Base-by-base conservation (phyloP, 768 basidiomycete genomes). In the Amanita rimosa region DNA sequence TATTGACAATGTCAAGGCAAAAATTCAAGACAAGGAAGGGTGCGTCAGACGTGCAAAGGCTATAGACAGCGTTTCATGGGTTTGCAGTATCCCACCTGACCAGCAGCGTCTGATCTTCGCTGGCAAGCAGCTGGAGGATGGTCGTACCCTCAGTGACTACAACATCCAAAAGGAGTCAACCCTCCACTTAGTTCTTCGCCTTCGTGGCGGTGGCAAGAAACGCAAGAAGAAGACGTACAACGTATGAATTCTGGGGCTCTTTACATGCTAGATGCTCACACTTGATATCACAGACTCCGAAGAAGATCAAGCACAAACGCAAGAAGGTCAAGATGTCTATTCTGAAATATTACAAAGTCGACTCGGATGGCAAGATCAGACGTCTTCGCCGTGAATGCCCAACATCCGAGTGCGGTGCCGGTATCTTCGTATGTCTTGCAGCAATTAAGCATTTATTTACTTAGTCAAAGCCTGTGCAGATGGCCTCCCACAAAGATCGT, bases 241-340 rank as follows among this genome's bases (percentile, higher is more conserved):
- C 74, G 88, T 91, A 43, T 1, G 50, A 27, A 13, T 29, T 7
- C 24, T 41, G 19, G 9, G 17, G 29, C 17, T 22, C 38, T 8
- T 52, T 9, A 8, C 29, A 14, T 1, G 21, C 27, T 19, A n/a
- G 14, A 26, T 34, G n/a, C 10, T 17, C 31, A n/a, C 37, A 4
- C 2, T 11, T 42, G 16, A 1, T 51, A 27, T 44, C 58, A 13
- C 58, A 88, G 85, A 95, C 92, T 62, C 93, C 92, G 69, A 96
- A 95, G 81, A 97, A 97, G 80, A 83, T 96, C 81, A 98, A 96
- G 85, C 94, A 95, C 78, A 96, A 96, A 82, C 85, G 87, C 70
- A 97, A 98, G 81, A 96, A 97, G 79, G 91, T 95, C 77, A 98
- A 97, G 85, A 97, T 99, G 92, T 74, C 93, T 62, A 96, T 98